Conservation (phyloP, 768 basidiomycete genomes). For the Chiua virens region DNA sequence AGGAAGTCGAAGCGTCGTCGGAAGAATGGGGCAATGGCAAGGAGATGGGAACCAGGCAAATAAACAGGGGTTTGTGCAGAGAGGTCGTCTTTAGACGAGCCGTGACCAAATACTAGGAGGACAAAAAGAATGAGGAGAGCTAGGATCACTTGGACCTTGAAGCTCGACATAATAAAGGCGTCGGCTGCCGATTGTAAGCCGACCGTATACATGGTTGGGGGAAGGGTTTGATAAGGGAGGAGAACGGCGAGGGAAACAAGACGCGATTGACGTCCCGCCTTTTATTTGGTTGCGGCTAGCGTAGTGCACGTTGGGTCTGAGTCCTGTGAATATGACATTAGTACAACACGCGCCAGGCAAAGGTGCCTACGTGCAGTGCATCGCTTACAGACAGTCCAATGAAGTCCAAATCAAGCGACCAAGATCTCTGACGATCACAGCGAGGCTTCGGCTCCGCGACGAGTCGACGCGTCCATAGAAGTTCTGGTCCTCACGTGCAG, state of each 20-base stretch:
- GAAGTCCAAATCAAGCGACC: slow-evolving; percentile 13
- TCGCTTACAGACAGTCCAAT: slow-evolving; percentile 8
- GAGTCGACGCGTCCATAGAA: neutral
- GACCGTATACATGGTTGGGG: slow-evolving; percentile 40
- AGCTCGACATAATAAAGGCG: slow-evolving; percentile 35
- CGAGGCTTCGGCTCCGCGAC: slow-evolving; percentile 29
- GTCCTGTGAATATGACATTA: slow-evolving; percentile 26
- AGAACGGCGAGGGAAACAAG: slow-evolving; percentile 21
- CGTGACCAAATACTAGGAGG: slow-evolving; percentile 38
- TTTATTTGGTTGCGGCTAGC: slow-evolving; percentile 20
- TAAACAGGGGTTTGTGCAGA: slow-evolving; percentile 43
- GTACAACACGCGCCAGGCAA: slow-evolving; percentile 21
- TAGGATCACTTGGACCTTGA: slow-evolving; percentile 34
- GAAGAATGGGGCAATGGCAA: slow-evolving; percentile 68
- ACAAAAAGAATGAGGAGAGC: slow-evolving; percentile 36
- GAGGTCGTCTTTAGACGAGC: slow-evolving; percentile 47
- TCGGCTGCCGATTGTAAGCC: slow-evolving; percentile 40
- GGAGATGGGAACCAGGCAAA: slow-evolving; percentile 58
- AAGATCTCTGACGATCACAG: slow-evolving; percentile 20
- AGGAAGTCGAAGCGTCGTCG: slow-evolving; percentile 69
- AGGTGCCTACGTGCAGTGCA: slow-evolving; percentile 17
- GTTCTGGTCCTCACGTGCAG: slow-evolving; percentile 21
- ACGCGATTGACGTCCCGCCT: slow-evolving; percentile 23
- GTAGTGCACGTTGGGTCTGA: slow-evolving; percentile 21
- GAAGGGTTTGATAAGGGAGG: slow-evolving; percentile 26